Conservation (phyloP, 176 grass and related monocot genomes). For the Aegilops tauschii region DNA sequence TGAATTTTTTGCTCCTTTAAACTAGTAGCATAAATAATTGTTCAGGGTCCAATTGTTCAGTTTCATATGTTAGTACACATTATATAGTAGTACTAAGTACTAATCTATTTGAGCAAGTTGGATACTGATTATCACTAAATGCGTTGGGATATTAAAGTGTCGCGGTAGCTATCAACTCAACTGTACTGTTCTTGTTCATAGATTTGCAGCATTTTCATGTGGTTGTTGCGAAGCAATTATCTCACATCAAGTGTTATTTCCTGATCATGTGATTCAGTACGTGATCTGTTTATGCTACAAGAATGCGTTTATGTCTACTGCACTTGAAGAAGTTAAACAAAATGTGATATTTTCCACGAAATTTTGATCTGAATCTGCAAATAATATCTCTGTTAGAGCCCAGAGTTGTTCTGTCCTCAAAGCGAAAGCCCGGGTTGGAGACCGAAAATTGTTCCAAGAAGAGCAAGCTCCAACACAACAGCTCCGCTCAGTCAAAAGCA, state of each 20-base stretch:
- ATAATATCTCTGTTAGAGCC: conserved; percentile 9
- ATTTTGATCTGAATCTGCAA: not conserved
- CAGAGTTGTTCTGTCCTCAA: not conserved
- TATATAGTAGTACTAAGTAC: not conserved
- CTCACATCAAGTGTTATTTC: not conserved
- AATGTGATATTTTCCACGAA: not conserved
- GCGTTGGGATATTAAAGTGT: no score
- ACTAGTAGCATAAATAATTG: not conserved
- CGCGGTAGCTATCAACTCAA: no score
- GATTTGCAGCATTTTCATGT: not conserved
- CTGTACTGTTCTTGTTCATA: not conserved
- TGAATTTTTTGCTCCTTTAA: not conserved
- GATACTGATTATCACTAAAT: no score
- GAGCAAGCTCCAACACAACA: conserved; percentile 25
- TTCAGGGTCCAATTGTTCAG: not conserved
- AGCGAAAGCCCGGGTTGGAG: conserved; percentile 17
- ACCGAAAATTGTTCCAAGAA: conserved; percentile 35
- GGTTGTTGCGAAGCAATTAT: not conserved
- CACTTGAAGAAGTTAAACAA: not conserved
- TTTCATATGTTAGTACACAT: not conserved
- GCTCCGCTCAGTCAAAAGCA: not conserved
- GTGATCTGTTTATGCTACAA: not conserved
- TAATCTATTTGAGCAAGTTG: no score
- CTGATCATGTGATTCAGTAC: not conserved
- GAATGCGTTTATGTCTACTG: not conserved